Conservation (phyloP, 495 filamentous ascomycete species). For the Ramalina intermedia region DNA sequence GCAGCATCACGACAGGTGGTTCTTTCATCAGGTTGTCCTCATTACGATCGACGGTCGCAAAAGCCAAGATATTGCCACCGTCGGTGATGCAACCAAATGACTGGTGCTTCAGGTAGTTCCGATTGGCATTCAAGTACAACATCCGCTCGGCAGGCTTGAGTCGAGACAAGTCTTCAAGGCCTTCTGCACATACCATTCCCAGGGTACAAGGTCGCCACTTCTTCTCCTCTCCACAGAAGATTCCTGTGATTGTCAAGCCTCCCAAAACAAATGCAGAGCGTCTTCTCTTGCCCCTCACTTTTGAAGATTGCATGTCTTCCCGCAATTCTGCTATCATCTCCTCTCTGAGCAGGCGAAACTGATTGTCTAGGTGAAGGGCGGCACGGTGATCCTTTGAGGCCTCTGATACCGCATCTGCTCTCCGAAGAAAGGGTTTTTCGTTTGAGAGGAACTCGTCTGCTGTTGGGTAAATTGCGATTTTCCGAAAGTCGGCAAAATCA, state of each 20-base stretch:
- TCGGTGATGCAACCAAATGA: constrained; percentile 45
- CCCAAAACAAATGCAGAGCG: constrained; percentile 17
- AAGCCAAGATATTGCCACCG: constrained; percentile 39
- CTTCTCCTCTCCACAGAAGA: constrained; percentile 19
- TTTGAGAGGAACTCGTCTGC: constrained; percentile 48
- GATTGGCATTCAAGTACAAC: constrained; percentile 31
- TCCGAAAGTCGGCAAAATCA: constrained; percentile 45
- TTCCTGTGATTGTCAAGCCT: constrained; percentile 17
- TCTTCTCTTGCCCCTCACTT: constrained; percentile 27
- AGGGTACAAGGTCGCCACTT: constrained; percentile 28
- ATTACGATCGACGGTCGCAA: constrained; percentile 45
- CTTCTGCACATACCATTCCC: constrained; percentile 27
- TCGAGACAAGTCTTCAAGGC: constrained; percentile 28
- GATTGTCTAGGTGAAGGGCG: constrained; percentile 51
- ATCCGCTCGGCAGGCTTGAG: constrained; percentile 23
- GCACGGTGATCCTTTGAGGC: constrained; percentile 24
- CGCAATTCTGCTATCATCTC: constrained; percentile 58
- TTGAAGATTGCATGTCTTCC: constrained; percentile 38
- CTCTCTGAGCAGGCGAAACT: constrained; percentile 64
- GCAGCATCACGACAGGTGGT: constrained; percentile 38
- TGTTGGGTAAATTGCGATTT: constrained; percentile 55
- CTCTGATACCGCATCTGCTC: constrained; percentile 26
- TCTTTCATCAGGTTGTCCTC: constrained; percentile 31
- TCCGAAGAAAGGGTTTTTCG: constrained; percentile 44
- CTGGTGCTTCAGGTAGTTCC: constrained; percentile 40